phyloP scores from a whole-genome alignment of 768 basidiomycete genomes.

The Mrakia hoshinonis region DNA sequence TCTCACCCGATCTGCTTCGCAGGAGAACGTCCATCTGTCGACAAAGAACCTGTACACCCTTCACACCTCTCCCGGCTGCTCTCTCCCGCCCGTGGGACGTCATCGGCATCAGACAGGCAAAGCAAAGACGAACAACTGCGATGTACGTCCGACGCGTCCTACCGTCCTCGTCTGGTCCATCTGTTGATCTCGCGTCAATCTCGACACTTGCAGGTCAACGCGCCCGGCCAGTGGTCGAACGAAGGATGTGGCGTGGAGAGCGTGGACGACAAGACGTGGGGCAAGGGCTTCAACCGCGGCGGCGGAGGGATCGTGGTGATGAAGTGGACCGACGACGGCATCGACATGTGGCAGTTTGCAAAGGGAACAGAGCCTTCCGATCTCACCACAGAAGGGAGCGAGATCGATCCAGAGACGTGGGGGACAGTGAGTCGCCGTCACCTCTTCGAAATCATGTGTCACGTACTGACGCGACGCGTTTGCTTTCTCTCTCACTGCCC shows the following conservation, averaged over 20 bases:
- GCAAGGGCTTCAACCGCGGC: slow-evolving; percentile 9
- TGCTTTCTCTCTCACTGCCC: background rate
- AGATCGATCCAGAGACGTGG: background rate
- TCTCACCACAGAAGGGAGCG: background rate
- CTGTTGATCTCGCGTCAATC: no score
- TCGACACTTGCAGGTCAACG: slow-evolving; percentile 3
- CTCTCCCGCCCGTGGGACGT: background rate
- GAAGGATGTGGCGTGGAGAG: slow-evolving; percentile 14
- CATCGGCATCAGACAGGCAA: background rate
- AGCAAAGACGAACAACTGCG: slow-evolving; percentile 18
- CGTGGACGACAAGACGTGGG: background rate
- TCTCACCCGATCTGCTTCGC: no score
- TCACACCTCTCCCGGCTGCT: slow-evolving; percentile 4
- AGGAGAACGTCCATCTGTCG: slow-evolving; percentile 17
- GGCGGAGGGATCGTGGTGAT: slow-evolving; percentile 17
- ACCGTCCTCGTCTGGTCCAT: no score
- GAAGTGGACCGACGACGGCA: slow-evolving; percentile 15
- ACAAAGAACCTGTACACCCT: slow-evolving; percentile 1
- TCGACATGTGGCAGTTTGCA: background rate
- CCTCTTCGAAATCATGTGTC: background rate
- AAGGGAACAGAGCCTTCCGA: background rate
- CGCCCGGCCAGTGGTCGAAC: slow-evolving; percentile 12
- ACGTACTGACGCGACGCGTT: background rate
- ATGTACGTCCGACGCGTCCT: background rate
- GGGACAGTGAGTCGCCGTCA: background rate